Evolutionary conservation across 805 yeast species (phyloP).

Genomic region (Wickerhamiella azymoides): DNA sequence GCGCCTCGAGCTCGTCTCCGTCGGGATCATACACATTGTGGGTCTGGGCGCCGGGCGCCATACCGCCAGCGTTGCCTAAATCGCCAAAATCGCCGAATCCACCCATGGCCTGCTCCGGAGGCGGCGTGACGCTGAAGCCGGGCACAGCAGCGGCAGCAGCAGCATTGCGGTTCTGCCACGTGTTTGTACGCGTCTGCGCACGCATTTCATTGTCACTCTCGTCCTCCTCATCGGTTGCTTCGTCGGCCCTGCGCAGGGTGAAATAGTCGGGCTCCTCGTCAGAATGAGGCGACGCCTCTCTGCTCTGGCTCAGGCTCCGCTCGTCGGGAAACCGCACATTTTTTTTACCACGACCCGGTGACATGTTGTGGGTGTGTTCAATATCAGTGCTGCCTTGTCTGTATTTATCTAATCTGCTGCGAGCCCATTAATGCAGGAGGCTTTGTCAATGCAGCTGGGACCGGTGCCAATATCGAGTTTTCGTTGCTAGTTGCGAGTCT

Average conservation of each 20-base stretch:
- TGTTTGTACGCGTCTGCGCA: constrained; percentile 2
- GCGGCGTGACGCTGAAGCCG: constrained; percentile 6
- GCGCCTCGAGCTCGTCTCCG: constrained; percentile 16
- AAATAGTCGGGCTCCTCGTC: constrained; percentile 3
- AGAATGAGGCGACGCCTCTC: neutral
- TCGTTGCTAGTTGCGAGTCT: too few species aligned
- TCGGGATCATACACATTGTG: constrained; percentile 14
- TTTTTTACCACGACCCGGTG: constrained; percentile 3
- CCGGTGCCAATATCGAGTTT: too few species aligned
- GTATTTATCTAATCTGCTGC: neutral
- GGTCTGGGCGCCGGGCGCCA: constrained; percentile 24
- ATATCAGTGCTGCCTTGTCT: neutral
- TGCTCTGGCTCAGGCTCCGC: neutral
- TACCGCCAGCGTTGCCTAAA: constrained; percentile 18
- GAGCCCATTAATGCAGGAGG: neutral
- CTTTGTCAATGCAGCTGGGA: neutral
- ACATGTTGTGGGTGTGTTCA: neutral
- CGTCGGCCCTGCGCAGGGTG: neutral
- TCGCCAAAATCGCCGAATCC: constrained; percentile 2
- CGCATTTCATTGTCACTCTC: constrained; percentile 1
- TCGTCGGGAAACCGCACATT: constrained; percentile 5
- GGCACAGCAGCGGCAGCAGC: neutral
- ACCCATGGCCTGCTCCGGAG: neutral
- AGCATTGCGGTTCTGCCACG: neutral
- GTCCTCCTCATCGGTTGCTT: neutral